Conservation (phyloP, 805 yeast genomes). For the Priceomyces fermenticarens region DNA sequence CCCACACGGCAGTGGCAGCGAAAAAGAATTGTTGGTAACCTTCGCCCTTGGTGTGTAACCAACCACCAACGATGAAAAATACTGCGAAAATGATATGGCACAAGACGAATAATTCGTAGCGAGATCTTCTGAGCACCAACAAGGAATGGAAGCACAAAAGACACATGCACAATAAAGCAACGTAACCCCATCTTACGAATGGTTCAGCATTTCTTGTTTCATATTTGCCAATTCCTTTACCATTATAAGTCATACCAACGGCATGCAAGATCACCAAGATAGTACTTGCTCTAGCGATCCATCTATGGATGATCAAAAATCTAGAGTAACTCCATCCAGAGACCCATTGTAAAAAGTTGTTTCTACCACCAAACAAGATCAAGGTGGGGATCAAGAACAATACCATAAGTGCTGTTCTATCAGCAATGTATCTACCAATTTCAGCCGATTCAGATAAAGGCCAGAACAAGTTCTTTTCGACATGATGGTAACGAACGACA, state of each 20-base stretch:
- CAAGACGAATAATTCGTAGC: conserved; percentile 48
- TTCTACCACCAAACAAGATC: conserved; percentile 67
- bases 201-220: conserved; percentile 20
- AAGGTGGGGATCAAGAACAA: conserved; percentile 55
- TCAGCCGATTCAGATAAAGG: conserved; percentile 17
- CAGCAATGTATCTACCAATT: conserved; percentile 46
- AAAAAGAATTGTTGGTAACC: conserved; percentile 20
- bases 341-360: conserved; percentile 59
- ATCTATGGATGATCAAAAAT: conserved; percentile 63
- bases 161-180: conserved; percentile 20
- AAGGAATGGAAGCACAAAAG: conserved; percentile 23
- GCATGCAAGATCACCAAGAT: conserved; percentile 56
- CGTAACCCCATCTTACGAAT: conserved; percentile 34
- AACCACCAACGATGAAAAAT: conserved; percentile 52
- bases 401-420: conserved; percentile 51
- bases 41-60: conserved; percentile 46
- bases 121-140: conserved; percentile 59
- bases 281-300: conserved; percentile 55
- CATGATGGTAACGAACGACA: conserved; percentile 23
- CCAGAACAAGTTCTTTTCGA: conserved; percentile 24
- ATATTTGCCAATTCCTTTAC: conserved; percentile 33
- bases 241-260: conserved; percentile 51
- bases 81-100: conserved; percentile 25
- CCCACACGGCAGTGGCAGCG: conserved; percentile 36
- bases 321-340: conserved; percentile 64